Base-by-base conservation (phyloP, 176 grass and related monocot species). In the Chrysopogon serrulatus region DNA sequence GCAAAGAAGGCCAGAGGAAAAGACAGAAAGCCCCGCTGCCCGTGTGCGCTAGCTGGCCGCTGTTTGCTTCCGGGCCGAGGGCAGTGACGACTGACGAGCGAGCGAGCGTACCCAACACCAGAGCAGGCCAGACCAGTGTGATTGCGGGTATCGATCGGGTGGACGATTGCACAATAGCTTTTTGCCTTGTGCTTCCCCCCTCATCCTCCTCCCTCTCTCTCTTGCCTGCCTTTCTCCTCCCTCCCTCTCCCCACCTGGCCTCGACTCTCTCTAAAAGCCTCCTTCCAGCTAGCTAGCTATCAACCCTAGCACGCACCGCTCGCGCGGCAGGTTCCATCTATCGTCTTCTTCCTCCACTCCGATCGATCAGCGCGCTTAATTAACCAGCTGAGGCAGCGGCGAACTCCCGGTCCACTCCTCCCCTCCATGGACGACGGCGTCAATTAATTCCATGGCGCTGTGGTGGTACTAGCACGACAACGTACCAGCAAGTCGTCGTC, bases 21-120 rank as follows among this genome's bases (percentile, higher is more conserved):
- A 80, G 93, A 95, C 93, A 93, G 67, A 83, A 84, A 88, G 85
- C 86, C 71, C 89, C 51, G 94, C 80, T 65, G 7, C 88, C 85
- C 92, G 51, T 81, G 74, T 80, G 86, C 24, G 68, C 36, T 74
- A 51, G 76, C 78, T 39, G 39, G 47, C 47, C 47, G 48, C 71
- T 65, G 70, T 65, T 67, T 24, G n/a, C 63, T 49, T 80, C 7
- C 31, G 30, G 6, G 39, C 24, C 3, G 8, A 30, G 69, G 41
- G 41, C 69, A 72, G 24, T 13, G 24, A 30, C 43, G 66, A 51
- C 9, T 10, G 3, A 17, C 4, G 17, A 51, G 13, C 4, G 14
- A 47, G 15, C 18, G 41, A 68, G 19, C 41, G 36, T 24, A 39
- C 21, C 39, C 66, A n/a, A 27, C 39, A 37, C 36, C 21, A 24